Percentiles rank a stretch among this genome's conserved stretches.
phyloP scores from a whole-genome alignment of 1,139 yeast genomes.

The Lipomyces yarrowii region DNA sequence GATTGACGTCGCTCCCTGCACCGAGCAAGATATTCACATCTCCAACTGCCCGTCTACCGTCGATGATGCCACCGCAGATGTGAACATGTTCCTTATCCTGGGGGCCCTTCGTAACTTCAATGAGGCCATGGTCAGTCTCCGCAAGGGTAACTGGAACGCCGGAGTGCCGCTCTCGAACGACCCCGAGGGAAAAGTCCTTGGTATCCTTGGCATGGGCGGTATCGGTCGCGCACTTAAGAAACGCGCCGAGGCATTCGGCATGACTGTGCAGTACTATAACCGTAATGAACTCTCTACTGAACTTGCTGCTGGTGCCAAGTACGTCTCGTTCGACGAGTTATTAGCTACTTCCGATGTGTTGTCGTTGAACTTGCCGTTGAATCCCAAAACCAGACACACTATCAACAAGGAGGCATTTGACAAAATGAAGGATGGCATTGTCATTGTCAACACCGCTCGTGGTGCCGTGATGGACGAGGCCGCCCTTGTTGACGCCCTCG shows the following conservation, averaged over 20 bases:
- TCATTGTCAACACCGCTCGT: constrained; percentile 65
- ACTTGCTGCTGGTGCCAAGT: constrained; percentile 55
- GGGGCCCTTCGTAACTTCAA: constrained; percentile 64
- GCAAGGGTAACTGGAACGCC: constrained; percentile 43
- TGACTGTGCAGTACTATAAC: constrained; percentile 67
- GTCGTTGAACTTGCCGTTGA: constrained; percentile 65
- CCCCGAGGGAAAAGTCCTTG: constrained; percentile 66
- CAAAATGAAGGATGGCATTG: constrained; percentile 69
- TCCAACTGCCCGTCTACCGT: constrained; percentile 73
- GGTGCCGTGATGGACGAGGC: constrained; percentile 74
- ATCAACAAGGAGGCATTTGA: constrained; percentile 56
- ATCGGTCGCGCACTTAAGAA: constrained; percentile 76
- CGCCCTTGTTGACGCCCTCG: constrained; percentile 68
- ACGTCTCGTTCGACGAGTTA: constrained; percentile 60
- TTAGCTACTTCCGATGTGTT: constrained; percentile 60
- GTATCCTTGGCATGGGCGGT: constrained; percentile 81
- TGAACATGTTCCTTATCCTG: constrained; percentile 61
- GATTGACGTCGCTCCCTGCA: constrained; percentile 54
- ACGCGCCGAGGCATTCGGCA: constrained; percentile 64
- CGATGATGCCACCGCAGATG: constrained; percentile 76
- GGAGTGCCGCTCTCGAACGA: constrained; percentile 48
- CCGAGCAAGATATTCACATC: constrained; percentile 56
- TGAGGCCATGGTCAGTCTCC: constrained; percentile 45
- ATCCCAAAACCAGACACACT: constrained; percentile 54
- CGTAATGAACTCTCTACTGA: constrained; percentile 58